Conservation (phyloP, 73 alveolate genomes). For the Blepharisma stoltei region DNA sequence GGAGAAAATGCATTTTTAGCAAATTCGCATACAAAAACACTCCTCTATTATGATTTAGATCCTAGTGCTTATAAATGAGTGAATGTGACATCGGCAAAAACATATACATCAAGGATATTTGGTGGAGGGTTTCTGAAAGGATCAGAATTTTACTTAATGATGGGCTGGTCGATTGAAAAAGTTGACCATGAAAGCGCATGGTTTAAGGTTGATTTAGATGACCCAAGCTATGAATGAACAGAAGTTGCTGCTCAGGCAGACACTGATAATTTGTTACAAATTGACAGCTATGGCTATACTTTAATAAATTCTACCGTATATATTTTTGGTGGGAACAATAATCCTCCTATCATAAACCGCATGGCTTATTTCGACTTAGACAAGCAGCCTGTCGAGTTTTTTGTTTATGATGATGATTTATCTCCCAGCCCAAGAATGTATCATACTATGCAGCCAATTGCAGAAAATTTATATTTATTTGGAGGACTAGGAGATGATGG, state of each 20-base stretch:
- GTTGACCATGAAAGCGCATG: too few relatives aligned
- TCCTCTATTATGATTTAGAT: too few relatives aligned
- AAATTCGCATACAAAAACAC: too few relatives aligned
- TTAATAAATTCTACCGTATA: not conserved
- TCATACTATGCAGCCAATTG: not conserved
- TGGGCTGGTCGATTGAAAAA: too few relatives aligned
- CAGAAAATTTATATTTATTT: not conserved
- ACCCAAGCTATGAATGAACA: not conserved
- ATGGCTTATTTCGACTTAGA: not conserved
- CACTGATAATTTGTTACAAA: not conserved
- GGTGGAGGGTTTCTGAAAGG: not conserved
- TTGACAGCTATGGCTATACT: not conserved
- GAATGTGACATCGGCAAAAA: not conserved
- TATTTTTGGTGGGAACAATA: not conserved
- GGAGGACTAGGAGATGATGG: not conserved
- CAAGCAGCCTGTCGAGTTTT: not conserved
- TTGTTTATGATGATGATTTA: not conserved
- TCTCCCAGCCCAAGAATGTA: not conserved
- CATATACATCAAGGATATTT: not conserved
- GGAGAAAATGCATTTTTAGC: not conserved
- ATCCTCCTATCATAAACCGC: not conserved
- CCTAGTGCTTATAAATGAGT: too few relatives aligned
- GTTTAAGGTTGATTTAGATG: too few relatives aligned
- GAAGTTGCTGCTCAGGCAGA: not conserved
- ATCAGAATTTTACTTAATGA: too few relatives aligned